Evolutionary conservation across 2,329 filamentous ascomycete species (phyloP), one percentile per base, ranked within the genome.

Genomic region (Penicillium capsulatum): DNA sequence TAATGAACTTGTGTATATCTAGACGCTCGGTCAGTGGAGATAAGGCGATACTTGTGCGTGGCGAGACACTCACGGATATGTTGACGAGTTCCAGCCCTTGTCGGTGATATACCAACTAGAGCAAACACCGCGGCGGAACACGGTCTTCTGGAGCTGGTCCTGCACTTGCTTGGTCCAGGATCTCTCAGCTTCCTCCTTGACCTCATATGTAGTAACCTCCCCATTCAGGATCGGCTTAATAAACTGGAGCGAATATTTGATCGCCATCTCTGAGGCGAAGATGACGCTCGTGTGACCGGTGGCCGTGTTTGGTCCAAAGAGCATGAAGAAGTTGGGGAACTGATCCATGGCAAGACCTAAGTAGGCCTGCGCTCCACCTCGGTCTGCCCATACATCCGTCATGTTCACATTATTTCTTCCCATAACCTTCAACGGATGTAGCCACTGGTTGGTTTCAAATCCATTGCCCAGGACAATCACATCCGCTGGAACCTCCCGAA

Each of bases 281-380:
- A 82, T 71, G 7, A 80, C 75, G 9, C 73, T 77, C 0, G 70
- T 75, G 57, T 84, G 80, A 0, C 80, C 81, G 0, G 80, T 83
- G 0, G 67, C 69, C 0, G 77, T 75, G 53, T 84, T 84, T 0
- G 80, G 80, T 0, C 80, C 80, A 28, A 80, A 72, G 0, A 83
- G 60, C 40, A 81, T 68, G 61, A 83, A 83, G 52, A 83, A 78
- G 53, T 84, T 84, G 2, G 80, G 80, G 51, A 81, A 82, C 0
- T 74, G 74, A 47, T 75, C 75, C 59, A 83, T 64, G 2, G 73
- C 70, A 2, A 73, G 73, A 15, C 73, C 74, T 38, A 78, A 73
- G 54, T 84, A 84, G 0, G 79, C 81, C 45, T 76, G 77, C 0
- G 76, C 65, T 0, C 80, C 81, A n/a, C 77, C 79, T 36, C 75